These are phyloP conservation scores for Apiospora pterosperma DNA, from an alignment of 2,329 filamentous ascomycete genomes.

Conservation along the genomic window DNA sequence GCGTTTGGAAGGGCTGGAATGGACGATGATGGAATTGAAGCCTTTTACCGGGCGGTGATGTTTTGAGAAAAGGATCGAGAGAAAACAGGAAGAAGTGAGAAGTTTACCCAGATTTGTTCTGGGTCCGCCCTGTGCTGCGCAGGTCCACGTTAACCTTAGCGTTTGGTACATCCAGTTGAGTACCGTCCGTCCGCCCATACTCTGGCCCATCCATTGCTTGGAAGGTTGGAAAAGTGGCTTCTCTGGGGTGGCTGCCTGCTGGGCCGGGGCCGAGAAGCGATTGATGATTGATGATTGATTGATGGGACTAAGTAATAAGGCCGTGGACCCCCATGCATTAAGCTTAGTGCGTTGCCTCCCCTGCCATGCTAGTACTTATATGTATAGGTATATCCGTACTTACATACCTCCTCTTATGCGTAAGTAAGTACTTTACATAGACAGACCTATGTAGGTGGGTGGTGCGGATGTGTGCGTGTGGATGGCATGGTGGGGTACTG, in stretches of 20 bases:
- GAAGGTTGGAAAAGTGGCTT: neutral
- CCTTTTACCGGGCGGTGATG: neutral
- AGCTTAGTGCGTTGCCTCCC: neutral
- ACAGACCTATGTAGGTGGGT: no score
- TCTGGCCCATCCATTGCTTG: neutral
- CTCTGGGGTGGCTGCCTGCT: neutral
- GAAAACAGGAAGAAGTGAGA: conserved; percentile 2
- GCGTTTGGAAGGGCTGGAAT: neutral
- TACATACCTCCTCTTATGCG: no score
- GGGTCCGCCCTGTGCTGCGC: neutral
- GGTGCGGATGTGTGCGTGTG: no score
- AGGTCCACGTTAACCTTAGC: neutral
- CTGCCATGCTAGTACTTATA: no score
- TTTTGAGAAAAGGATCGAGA: conserved; percentile 2
- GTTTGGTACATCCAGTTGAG: neutral
- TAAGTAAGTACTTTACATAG: no score
- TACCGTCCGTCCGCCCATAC: neutral
- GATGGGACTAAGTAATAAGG: neutral
- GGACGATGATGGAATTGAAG: conserved; percentile 3
- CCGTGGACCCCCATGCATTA: neutral
- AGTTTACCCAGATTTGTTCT: conserved; percentile 3
- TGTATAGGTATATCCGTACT: no score
- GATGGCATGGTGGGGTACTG: no score
- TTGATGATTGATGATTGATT: neutral
- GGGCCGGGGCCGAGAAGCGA: neutral